Percentiles rank a stretch among this genome's conserved stretches.
Conservation (phyloP, 257 asterid genomes). For the Petunia axillaris region DNA sequence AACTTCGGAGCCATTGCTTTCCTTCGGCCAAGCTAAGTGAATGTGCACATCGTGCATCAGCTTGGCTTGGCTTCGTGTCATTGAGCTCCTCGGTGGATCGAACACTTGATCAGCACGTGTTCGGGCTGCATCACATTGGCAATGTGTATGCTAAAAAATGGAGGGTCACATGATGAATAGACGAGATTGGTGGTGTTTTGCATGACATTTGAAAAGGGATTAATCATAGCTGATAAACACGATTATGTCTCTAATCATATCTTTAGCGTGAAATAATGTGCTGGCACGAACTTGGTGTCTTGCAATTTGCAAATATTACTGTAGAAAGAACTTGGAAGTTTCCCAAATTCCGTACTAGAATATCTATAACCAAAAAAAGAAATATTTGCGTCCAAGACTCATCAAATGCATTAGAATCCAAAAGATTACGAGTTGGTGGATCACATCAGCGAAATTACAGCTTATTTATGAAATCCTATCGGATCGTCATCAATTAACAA, state of each 20-base stretch:
- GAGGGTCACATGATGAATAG: background rate
- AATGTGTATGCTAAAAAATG: background rate
- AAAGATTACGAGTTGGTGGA: background rate
- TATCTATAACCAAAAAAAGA: background rate
- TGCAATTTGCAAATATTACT: background rate
- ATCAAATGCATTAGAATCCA: background rate
- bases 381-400: background rate
- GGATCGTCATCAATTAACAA: background rate
- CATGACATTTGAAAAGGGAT: background rate
- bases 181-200: background rate
- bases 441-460: background rate
- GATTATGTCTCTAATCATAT: background rate
- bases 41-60: too few relatives aligned
- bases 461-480: constrained; percentile 3
- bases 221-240: background rate
- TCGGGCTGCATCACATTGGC: too few relatives aligned
- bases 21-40: too few relatives aligned
- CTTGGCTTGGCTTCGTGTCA: too few relatives aligned
- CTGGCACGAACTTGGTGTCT: background rate
- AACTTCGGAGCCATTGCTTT: too few relatives aligned
- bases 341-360: background rate
- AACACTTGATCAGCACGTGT: too few relatives aligned
- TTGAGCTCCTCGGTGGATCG: too few relatives aligned
- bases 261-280: background rate
- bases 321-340: background rate